Base-by-base conservation (phyloP, 305 asterid genomes). In the Solanum hybrid region DNA sequence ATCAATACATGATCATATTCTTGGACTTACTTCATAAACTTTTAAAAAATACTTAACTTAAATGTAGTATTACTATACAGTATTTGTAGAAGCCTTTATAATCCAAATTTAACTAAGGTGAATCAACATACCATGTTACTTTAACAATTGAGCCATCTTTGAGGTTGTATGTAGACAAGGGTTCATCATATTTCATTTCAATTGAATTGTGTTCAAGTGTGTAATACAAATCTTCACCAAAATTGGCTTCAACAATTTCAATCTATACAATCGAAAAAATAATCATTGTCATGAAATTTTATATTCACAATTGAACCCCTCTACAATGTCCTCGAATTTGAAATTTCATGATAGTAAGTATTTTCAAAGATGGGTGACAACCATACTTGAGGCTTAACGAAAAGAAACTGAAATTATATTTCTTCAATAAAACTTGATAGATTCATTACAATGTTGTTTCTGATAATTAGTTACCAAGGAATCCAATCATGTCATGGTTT, bases 131-230 rank as follows among this genome's bases (percentile, higher is more conserved):
- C 36, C 84, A 78, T 71, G 10, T 79, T 42, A 87, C 66, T 13
- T 90, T 36, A 17, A 90, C 34, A 9, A 90, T 86, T 42, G 90
- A 88, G 79, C 88, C 90, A 45, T 84, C 27, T 87, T 36, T 60
- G 56, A 90, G 40, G 86, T 34, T 27, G 78, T 88, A 88, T 11
- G 88, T 85, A 51, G 91, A 81, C 66, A 90, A 88, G 37, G n/a
- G 36, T 10, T 87, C 7, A 82, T 90, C 89, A 6, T 3, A 10
- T 32, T 87, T n/a, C 89, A 87, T 87, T 72, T 87, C 84, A 36
- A 9, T 2, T 14, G 73, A 36, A 22, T 38, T 0, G 72, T 32
- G 10, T 24, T 87, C 82, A 32, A 87, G 89, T 26, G 45, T 80
- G 76, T 42, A 69, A 75, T 4, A 26, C 22, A 40, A 60, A 34